Base-by-base conservation (phyloP, 2,329 filamentous ascomycete species). In the Cercospora nicotianae region DNA sequence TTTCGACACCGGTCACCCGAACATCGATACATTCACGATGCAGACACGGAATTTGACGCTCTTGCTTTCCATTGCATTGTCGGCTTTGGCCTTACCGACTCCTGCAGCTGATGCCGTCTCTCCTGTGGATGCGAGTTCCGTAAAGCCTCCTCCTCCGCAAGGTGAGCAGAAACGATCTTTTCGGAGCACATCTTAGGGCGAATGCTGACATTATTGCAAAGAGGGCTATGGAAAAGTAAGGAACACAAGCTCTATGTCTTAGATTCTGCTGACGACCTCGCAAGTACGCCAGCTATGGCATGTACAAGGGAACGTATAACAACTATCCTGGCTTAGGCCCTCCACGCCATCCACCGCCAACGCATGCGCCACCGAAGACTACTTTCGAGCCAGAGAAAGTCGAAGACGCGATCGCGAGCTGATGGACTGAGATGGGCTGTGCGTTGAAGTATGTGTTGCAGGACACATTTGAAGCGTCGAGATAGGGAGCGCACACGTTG, bases 231-330 rank as follows among this genome's bases (percentile, higher is more conserved):
- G 53, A 31, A 30, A 58, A 20, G 53, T 58, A n/a, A 58, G 16
- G 53, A 12, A 9, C 20, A 18, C 2, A n/a, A 1, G 1, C 53
- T 18, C 6, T 20, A 4, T 20, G 23, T 10, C 3, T 10, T 5
- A 23, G 5, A 5, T 28, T 9, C 53, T 58, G 16, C 16, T 58
- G 12, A 51, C 30, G 4, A 13, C 53, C 9, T 58, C 53, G 20
- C 53, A 58, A 58, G 53, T 58, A 58, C n/a, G 53, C 26, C 30
- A 58, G 30, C 26, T 58, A 58, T n/a, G 53, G 53, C 30, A 58
- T 16, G 8, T 58, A 58, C 30, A 30, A 31, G 10, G 53, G 53
- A 58, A 58, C 53, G n/a, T 58, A 58, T 18, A 26, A 23, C n/a
- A 58, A 58, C n/a, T 58, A 58, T 58, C 53, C 53, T 30, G 53